A percentile compares a stretch with the other conserved stretches of the same genome.
Conservation (phyloP, 169 alveolate species). For the Plasmodium sp. region DNA sequence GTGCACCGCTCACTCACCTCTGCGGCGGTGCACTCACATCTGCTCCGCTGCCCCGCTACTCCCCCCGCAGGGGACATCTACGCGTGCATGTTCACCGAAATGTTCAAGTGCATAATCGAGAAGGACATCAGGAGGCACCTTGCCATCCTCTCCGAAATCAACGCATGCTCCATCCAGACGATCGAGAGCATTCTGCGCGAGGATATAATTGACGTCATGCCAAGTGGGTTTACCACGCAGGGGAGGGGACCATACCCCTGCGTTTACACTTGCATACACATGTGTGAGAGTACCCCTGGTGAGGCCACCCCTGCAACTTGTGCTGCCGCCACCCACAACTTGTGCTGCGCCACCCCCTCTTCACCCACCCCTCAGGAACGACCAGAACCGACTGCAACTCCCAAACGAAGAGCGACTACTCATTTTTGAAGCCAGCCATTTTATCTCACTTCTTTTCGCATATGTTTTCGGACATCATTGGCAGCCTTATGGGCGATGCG, state of each 20-base stretch:
- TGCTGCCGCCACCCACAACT: no score
- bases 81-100: slow-evolving; percentile 68
- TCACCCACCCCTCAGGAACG: neutral
- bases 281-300: neutral
- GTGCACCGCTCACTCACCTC: neutral
- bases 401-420: slow-evolving; percentile 26
- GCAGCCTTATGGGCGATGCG: slow-evolving; percentile 35
- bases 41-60: neutral
- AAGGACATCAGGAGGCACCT: slow-evolving; percentile 39
- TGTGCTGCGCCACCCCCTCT: neutral
- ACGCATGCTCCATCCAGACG: slow-evolving; percentile 53
- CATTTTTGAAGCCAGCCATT: slow-evolving; percentile 73
- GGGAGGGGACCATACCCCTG: neutral
- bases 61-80: slow-evolving; percentile 36
- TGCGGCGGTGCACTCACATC: neutral
- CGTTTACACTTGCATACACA: neutral
- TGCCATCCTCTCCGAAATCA: slow-evolving; percentile 33
- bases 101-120: slow-evolving; percentile 70
- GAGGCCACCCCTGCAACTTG: neutral
- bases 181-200: slow-evolving; percentile 65
- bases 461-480: slow-evolving; percentile 69
- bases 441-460: slow-evolving; percentile 68
- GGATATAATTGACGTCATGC: slow-evolving; percentile 41
- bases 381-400: neutral
- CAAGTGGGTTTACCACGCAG: slow-evolving; percentile 33